Base-by-base conservation (phyloP, 352 stramenopile genomes). In the Globisporangium orthogonon region DNA sequence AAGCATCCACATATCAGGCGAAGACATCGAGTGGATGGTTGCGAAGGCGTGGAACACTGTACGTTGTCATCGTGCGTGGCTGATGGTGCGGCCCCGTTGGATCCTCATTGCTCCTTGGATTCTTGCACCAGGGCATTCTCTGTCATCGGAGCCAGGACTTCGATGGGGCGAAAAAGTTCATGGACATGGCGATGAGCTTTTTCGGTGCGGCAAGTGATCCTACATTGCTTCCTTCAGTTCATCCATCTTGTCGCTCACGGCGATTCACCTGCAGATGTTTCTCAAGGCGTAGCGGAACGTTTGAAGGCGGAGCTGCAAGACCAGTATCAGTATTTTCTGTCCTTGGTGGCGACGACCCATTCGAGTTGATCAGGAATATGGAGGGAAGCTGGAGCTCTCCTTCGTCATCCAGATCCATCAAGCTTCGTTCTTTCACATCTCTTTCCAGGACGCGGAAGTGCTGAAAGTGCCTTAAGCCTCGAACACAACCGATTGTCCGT, bases 11-110 rank as follows among this genome's bases (percentile, higher is more conserved):
- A 57, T 89, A 18, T 54, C 69, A 45, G 74, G 78, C 10, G 31
- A 71, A 31, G 80, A 90, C 37, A 46, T 75, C 30, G 83, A 92
- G 57, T 92, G 83, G 80, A 79, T 92, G 39, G 64, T 87, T 29
- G 66, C 60, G n/a, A 89, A 86, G 55, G 67, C 76, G 3, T 92
- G 83, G 83, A 92, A 92, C 35, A 74, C 83, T 43, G 83, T 92
- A 73, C 43, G 67, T 73, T 15, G 1, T 54, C 0, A 43, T 40
- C n/a, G 7, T 58, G 31, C 61, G 18, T 31, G 4, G 17, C 3
- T 33, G 14, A 15, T 23, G 10, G 29, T 30, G 17, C 1, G 31
- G 31, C 11, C 5, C 10, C 3, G 5, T 31, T 15, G 4, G 28
- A 11, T 49, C n/a, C 23, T 31, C 6, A 31, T 31, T 10, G 43